Evolutionary conservation across 768 basidiomycete genomes (phyloP).

Genomic region (Porpolomopsis calyptriformis): DNA sequence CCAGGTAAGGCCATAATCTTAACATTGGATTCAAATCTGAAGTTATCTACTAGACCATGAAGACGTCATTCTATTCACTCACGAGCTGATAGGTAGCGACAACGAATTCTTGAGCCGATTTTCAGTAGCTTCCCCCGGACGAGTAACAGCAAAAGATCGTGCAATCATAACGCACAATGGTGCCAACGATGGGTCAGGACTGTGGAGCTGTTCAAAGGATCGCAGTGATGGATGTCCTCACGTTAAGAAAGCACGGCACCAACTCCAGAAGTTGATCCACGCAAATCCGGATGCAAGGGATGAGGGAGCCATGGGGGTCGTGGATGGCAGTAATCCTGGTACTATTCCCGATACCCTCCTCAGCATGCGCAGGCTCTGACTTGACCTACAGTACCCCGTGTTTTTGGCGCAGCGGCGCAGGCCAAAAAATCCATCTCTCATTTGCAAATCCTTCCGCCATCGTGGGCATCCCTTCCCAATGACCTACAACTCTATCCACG

Average conservation of each 20-base stretch:
- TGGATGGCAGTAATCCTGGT: neutral
- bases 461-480: constrained; percentile 9
- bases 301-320: neutral
- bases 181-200: constrained; percentile 3
- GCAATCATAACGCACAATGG: constrained; percentile 7
- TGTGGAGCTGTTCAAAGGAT: constrained; percentile 9
- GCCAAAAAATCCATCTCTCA: constrained; percentile 5
- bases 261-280: constrained; percentile 6
- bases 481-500: constrained; percentile 1
- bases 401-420: neutral
- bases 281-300: constrained; percentile 6
- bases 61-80: constrained; percentile 8
- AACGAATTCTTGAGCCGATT: constrained; percentile 6
- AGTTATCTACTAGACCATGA: neutral
- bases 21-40: neutral
- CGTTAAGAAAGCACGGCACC: constrained; percentile 6
- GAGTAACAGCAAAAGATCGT: constrained; percentile 1
- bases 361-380: too few relatives aligned
- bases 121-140: constrained; percentile 4
- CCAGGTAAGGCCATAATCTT: constrained; percentile 1
- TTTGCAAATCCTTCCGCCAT: constrained; percentile 8
- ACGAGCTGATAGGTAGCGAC: constrained; percentile 1
- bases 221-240: constrained; percentile 4
- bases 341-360: neutral
- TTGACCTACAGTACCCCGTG: constrained; percentile 1